Base-by-base conservation (phyloP, 2,329 filamentous ascomycete species). In the Cercospora zeina region DNA sequence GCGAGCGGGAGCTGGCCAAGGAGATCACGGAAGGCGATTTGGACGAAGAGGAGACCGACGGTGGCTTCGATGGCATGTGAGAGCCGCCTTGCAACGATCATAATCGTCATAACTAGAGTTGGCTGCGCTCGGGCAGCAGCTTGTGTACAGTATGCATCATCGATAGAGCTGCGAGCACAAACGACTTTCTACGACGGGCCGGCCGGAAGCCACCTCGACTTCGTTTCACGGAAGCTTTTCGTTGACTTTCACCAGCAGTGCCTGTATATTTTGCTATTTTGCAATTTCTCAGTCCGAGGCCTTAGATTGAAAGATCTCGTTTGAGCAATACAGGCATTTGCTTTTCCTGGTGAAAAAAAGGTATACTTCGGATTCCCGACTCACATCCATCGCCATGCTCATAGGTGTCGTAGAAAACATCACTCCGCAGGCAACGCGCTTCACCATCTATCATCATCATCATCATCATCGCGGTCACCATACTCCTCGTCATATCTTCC, bases 21-120 rank as follows among this genome's bases (percentile, higher is more conserved):
- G 95, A 99, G 82, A 97, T 99, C 74, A 91, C 96, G 78, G 95
- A 97, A 69, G 95, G 93, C 19, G 95, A 99, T 74, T 84, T 96
- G 77, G 95, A 97, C 73, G 74, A 74, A 50, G 92, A 91, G 58
- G 93, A 92, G 14, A 49, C 42, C 13, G 42, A 49, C 14, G 42
- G 42, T 62, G 93, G 97, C 73, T 97, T 97, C 77, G 95, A 97
- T 72, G 93, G 91, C 71, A 91, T 97, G 83, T 53, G 31, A 53
- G 49, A 1, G 8, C n/a, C 27, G n/a, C 21, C 42, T 3, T 49
- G 21, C 21, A 21, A 49, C 27, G 19, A 13, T 24, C 6, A 24
- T 27, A 11, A 21, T 27, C 21, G 21, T 49, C 21, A 27, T 27
- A 49, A 21, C 21, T 21, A 49, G 13, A 24, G 21, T 49, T 13